These are phyloP conservation scores for Naegleria lovaniensis DNA, from an alignment of 208 protist genomes.

Conservation along the genomic window DNA sequence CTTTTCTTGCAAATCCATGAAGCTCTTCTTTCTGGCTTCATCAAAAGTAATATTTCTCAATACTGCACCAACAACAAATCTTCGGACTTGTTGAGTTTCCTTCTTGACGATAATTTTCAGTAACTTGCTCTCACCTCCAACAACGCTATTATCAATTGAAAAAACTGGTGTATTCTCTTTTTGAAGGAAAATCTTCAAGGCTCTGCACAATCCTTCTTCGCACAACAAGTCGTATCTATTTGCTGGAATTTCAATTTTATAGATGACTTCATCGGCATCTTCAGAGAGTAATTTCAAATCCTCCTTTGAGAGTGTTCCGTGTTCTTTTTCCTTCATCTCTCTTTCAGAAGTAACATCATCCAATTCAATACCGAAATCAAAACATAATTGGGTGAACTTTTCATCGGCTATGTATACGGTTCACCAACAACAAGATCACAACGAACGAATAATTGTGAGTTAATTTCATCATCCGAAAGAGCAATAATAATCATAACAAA, in stretches of 20 bases:
- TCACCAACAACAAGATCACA: too few relatives aligned
- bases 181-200: conserved; percentile 74
- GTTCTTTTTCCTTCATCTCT: conserved; percentile 66
- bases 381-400: conserved; percentile 93
- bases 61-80: conserved; percentile 94
- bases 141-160: conserved; percentile 54
- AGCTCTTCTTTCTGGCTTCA: conserved; percentile 83
- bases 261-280: conserved; percentile 73
- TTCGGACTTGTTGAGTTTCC: conserved; percentile 72
- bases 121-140: background rate
- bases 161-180: conserved; percentile 60
- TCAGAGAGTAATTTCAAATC: conserved; percentile 31
- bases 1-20: conserved; percentile 98
- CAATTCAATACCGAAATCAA: conserved; percentile 96
- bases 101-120: conserved; percentile 72
- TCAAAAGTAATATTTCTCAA: conserved; percentile 90
- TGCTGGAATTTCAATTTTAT: conserved; percentile 96
- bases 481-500: background rate
- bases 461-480: background rate
- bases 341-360: conserved; percentile 93
- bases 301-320: background rate
- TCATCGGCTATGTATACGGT: conserved; percentile 50
- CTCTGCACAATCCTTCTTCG: conserved; percentile 77
- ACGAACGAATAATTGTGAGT: too few relatives aligned
- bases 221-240: conserved; percentile 97